A percentile compares a stretch with the other conserved stretches of the same genome.
Conservation (phyloP, 2,329 filamentous ascomycete species). For the Leptosphaerulina australis region DNA sequence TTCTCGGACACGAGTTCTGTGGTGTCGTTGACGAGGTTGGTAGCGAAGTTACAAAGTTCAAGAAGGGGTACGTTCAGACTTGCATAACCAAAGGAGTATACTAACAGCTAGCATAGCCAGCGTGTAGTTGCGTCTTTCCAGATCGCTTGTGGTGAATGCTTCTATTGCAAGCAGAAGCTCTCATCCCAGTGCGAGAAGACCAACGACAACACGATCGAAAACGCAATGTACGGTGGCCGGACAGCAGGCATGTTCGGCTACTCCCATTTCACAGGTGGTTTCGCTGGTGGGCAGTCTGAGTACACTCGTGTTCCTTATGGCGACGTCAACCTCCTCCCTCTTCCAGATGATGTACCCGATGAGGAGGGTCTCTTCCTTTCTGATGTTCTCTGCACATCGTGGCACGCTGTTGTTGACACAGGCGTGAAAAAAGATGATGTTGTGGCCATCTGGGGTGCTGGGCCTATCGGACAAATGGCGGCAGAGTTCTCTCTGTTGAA, state of each 20-base stretch:
- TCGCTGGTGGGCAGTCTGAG: constrained; percentile 86
- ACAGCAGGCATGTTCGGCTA: constrained; percentile 70
- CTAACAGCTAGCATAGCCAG: constrained; percentile 44
- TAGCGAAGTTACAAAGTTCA: constrained; percentile 50
- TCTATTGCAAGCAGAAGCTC: constrained; percentile 78
- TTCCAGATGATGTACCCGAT: constrained; percentile 80
- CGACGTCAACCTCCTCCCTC: constrained; percentile 78
- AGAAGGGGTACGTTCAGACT: constrained; percentile 45
- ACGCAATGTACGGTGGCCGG: constrained; percentile 78
- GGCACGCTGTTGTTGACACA: constrained; percentile 83
- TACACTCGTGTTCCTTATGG: constrained; percentile 82
- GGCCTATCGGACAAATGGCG: constrained; percentile 82
- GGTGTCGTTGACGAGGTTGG: constrained; percentile 57
- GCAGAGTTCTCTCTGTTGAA: constrained; percentile 71
- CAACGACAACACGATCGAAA: constrained; percentile 72
- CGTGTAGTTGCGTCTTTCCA: constrained; percentile 86
- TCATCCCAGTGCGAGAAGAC: constrained; percentile 82
- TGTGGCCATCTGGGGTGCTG: constrained; percentile 86
- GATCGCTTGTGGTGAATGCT: constrained; percentile 73
- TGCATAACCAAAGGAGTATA: not conserved
- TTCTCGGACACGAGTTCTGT: constrained; percentile 60
- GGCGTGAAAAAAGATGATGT: constrained; percentile 76
- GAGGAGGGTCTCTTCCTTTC: constrained; percentile 83
- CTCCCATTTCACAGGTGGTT: constrained; percentile 78
- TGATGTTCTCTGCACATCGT: constrained; percentile 79